Evolutionary conservation across 257 asterid genomes (phyloP), one percentile per base, ranked within the genome.

Genomic region (Petunia axillaris): DNA sequence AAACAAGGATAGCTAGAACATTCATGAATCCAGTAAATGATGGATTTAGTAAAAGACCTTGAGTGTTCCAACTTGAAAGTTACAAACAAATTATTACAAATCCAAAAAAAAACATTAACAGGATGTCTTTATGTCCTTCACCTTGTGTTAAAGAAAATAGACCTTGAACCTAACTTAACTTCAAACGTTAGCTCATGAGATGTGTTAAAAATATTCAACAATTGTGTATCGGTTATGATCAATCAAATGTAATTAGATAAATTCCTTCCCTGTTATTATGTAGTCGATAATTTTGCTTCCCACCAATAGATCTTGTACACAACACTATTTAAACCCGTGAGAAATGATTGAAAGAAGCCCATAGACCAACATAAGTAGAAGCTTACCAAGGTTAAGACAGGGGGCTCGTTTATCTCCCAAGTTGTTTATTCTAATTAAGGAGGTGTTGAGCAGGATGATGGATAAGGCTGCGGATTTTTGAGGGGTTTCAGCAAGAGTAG

Each of bases 311-410:
- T 52, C 57, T 52, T 52, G 1, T 52, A 52, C 57, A 52, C 14
- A 8, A 8, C 57, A 0, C 14, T 52, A 52, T 52, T 52, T 52
- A 0, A 52, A 52, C 57, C 11, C 57, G 11, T 25, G 25, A 25
- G 25, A 25, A 25, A 25, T 25, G 25, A 25, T 25, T 25, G 25
- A 25, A 70, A 71, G 43, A 9, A 70, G 48, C 11, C 35, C 46
- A 25, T 44, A 14, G 5, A 65, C 74, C 36, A 71, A 71, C 59
- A 40, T 35, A 71, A 52, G 77, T 35, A 50, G 44, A 71, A 71
- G 62, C 77, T 87, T 88, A 96, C 98, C 93, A 94, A 80, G 25
- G 25, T 25, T 25, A 25, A 25, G 25, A 25, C 25, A 25, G 25
- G 25, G 25, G 25, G 25, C 25, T 25, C 25, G 25, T 25, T 25